Evolutionary conservation across 2,329 filamentous ascomycete genomes (phyloP), one percentile per base, ranked within the genome.

Genomic region (Xylaria sp.): DNA sequence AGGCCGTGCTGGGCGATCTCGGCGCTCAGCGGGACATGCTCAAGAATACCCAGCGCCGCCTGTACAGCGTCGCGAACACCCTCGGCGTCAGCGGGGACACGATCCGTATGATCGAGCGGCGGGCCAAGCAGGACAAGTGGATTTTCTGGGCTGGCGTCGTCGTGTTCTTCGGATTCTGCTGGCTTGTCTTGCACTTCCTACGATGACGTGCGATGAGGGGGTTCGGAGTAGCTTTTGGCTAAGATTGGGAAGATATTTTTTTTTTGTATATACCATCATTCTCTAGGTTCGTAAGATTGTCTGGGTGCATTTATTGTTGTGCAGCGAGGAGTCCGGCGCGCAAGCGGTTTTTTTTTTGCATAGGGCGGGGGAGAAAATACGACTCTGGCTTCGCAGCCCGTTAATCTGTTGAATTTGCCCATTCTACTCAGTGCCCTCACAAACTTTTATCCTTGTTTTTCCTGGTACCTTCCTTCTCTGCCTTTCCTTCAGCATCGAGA

Each of bases 101-200:
- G 1, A 99, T 99, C 73, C 90, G 96, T 56, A 98, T 96, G 94
- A 92, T 99, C 51, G 95, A 98, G 82, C 84, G 96, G 74, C 86
- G 96, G 71, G 94, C 96, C 60, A 92, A 90, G 80, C 92, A 98
- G 84, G 96, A 99, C 80, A 98, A 98, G 82, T 98, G 94, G 94
- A 97, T 99, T 43, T 99, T 99, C 80, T 92, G 92, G 86, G 92
- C 85, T 0, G 94, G 96, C 0, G 94, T 95, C 2, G 81, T 97
- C 5, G 81, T 96, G 43, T 99, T 99, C 80, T 92, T 98, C 76
- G 78, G 88, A 46, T 99, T 99, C 79, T 97, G 95, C 81, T 98
- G 94, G 90, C 82, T 96, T 72, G 94, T 97, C 65, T 79, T 99
- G 78, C 92, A 94, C 81, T 98, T 89, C 79, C 80, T 99, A 81